Percentiles rank a stretch among this genome's conserved stretches.
Evolutionary conservation across 1,284 basidiomycete genomes (phyloP).

Genomic region (Cryptococcus floricola): DNA sequence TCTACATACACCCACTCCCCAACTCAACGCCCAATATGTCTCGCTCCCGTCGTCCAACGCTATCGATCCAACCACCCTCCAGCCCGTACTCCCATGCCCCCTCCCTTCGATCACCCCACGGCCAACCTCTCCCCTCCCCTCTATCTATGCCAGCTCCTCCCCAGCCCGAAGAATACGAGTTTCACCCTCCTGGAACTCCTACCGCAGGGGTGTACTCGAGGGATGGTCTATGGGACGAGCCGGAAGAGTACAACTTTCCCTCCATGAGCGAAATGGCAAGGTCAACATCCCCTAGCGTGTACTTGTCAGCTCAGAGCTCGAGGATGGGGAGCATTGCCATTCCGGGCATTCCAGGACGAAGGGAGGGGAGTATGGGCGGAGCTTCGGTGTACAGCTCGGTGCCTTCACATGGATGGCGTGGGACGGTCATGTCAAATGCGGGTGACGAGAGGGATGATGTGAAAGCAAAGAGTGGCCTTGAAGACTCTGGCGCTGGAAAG

Average conservation of each 20-base stretch:
- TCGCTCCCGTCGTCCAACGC: too few species aligned
- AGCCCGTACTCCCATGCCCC: background rate
- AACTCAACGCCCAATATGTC: too few species aligned
- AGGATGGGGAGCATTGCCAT: background rate
- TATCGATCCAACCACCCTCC: background rate
- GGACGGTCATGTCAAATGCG: too few species aligned
- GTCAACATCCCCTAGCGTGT: conserved; percentile 1
- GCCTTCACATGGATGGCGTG: too few species aligned
- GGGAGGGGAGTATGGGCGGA: too few species aligned
- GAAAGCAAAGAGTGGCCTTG: background rate
- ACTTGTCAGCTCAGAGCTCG: conserved; percentile 1
- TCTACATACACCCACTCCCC: too few species aligned
- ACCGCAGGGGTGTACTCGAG: conserved; percentile 36
- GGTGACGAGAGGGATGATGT: too few species aligned
- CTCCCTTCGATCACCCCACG: background rate
- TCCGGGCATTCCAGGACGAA: background rate
- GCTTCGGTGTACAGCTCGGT: too few species aligned
- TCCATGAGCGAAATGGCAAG: background rate
- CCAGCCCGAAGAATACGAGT: background rate
- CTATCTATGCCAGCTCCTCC: background rate
- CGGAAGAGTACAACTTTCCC: conserved; percentile 15
- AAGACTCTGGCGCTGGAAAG: conserved; percentile 1
- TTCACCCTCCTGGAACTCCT: conserved; percentile 25
- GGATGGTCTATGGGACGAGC: conserved; percentile 43
- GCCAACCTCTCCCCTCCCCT: background rate